Conservation (phyloP, 2,329 filamentous ascomycete genomes). For the Botryosphaeria agaves region DNA sequence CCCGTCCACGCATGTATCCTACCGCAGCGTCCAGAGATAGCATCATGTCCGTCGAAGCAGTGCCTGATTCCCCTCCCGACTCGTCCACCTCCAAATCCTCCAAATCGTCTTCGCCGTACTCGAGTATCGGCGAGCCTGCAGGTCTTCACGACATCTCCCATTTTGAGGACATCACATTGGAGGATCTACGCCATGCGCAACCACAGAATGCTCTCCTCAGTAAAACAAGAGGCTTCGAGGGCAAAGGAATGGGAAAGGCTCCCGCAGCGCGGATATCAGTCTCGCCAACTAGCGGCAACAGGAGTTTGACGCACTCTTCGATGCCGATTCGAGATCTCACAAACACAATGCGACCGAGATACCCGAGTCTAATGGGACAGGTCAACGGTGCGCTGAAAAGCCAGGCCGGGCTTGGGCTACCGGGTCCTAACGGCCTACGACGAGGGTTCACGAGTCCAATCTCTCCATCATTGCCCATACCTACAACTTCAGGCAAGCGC, state of each 20-base stretch:
- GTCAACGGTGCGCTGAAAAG: slow-evolving; percentile 17
- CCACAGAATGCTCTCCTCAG: slow-evolving; percentile 33
- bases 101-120: slow-evolving; percentile 76
- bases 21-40: too few species aligned
- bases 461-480: slow-evolving; percentile 9
- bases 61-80: slow-evolving; percentile 55
- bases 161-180: slow-evolving; percentile 86
- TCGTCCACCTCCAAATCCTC: slow-evolving; percentile 77
- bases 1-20: too few species aligned
- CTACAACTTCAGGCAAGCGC: background rate
- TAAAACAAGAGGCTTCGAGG: too few species aligned
- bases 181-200: slow-evolving; percentile 43
- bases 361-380: slow-evolving; percentile 22
- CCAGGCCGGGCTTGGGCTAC: slow-evolving; percentile 19
- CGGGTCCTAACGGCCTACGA: slow-evolving; percentile 16
- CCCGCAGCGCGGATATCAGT: slow-evolving; percentile 6
- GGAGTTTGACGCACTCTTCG: background rate
- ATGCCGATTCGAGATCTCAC: slow-evolving; percentile 18
- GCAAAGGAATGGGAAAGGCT: slow-evolving; percentile 9
- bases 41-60: slow-evolving; percentile 26
- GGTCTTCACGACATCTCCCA: slow-evolving; percentile 53
- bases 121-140: slow-evolving; percentile 48
- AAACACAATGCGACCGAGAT: slow-evolving; percentile 16
- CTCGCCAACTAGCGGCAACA: slow-evolving; percentile 1
- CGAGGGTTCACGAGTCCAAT: slow-evolving; percentile 22